These are phyloP conservation scores for Nepenthes gracilis DNA, from an alignment of 148 eudicot genomes.

Conservation along the genomic window DNA sequence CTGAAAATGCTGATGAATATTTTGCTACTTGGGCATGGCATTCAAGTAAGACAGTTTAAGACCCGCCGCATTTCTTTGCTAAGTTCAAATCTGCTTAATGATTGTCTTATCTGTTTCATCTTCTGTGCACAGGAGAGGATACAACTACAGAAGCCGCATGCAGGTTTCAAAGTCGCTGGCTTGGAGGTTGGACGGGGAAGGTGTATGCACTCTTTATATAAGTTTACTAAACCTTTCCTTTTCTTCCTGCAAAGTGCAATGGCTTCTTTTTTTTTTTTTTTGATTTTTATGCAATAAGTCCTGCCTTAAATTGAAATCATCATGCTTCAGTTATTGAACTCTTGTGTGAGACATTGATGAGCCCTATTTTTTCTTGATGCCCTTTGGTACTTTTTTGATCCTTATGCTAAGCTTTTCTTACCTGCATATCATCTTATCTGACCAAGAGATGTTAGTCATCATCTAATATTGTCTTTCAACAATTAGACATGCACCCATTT, in stretches of 20 bases:
- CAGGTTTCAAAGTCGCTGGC: slow-evolving; percentile 59
- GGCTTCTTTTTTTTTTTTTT: not conserved
- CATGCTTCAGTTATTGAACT: no score
- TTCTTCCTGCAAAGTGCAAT: not conserved
- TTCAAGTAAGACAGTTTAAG: slow-evolving; percentile 8
- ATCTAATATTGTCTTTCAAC: no score
- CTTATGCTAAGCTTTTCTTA: no score
- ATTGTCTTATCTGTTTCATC: slow-evolving; percentile 12
- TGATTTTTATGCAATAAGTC: not conserved
- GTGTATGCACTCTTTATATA: slow-evolving; percentile 14
- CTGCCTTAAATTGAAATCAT: no score
- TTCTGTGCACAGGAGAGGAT: slow-evolving; percentile 19
- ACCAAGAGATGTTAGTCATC: no score
- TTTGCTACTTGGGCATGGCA: not conserved
- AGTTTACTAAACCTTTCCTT: not conserved
- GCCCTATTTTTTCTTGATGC: no score
- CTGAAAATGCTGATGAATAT: no score
- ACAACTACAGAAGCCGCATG: slow-evolving; percentile 10
- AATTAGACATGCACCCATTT: no score
- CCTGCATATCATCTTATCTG: no score
- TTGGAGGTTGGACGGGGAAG: slow-evolving; percentile 62
- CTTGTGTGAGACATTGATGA: no score
- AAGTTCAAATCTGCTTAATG: slow-evolving; percentile 1
- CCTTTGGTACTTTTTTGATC: no score
- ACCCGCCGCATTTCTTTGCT: slow-evolving; percentile 2